Conservation (phyloP, 1,139 yeast species). For the Yamadazyma diospyri region DNA sequence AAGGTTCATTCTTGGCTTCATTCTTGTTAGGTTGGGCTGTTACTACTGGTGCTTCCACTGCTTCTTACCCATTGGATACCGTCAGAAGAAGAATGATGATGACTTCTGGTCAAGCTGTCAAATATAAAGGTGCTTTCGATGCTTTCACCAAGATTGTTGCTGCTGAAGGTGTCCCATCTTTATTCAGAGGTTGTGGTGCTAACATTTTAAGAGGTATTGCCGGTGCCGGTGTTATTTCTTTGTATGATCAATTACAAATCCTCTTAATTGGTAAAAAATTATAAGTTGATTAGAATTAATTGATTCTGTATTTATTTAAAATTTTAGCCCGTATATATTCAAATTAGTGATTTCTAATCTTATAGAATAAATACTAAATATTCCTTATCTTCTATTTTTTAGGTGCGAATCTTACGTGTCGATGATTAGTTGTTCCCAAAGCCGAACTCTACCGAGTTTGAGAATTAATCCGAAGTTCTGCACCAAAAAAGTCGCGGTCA, state of each 20-base stretch:
- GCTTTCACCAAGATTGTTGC: slow-evolving; percentile 48
- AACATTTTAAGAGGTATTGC: slow-evolving; percentile 58
- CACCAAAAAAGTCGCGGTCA: slow-evolving; percentile 1
- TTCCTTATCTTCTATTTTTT: too few species aligned
- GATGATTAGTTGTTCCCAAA: not conserved
- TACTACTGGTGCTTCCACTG: slow-evolving; percentile 53
- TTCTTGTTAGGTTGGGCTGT: slow-evolving; percentile 56
- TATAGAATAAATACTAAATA: slow-evolving; percentile 12
- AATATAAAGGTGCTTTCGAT: slow-evolving; percentile 51
- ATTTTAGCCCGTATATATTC: slow-evolving; percentile 20
- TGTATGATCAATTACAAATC: slow-evolving; percentile 52
- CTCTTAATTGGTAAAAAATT: slow-evolving; percentile 50
- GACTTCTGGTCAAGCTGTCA: slow-evolving; percentile 55
- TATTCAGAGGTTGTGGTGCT: slow-evolving; percentile 56
- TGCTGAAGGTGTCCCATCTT: slow-evolving; percentile 49
- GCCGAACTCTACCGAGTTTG: not conserved
- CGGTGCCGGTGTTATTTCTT: slow-evolving; percentile 55
- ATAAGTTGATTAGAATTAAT: slow-evolving; percentile 14
- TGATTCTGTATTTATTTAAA: too few species aligned
- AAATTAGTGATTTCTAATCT: slow-evolving; percentile 12
- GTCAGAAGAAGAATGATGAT: slow-evolving; percentile 58
- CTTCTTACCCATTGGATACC: slow-evolving; percentile 55
- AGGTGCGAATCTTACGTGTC: too few species aligned
- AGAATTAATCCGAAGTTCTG: not conserved
- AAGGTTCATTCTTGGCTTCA: slow-evolving; percentile 53